Base-by-base conservation (phyloP, 75 land plant genomes). In the Pseudotsuga menziesii region DNA sequence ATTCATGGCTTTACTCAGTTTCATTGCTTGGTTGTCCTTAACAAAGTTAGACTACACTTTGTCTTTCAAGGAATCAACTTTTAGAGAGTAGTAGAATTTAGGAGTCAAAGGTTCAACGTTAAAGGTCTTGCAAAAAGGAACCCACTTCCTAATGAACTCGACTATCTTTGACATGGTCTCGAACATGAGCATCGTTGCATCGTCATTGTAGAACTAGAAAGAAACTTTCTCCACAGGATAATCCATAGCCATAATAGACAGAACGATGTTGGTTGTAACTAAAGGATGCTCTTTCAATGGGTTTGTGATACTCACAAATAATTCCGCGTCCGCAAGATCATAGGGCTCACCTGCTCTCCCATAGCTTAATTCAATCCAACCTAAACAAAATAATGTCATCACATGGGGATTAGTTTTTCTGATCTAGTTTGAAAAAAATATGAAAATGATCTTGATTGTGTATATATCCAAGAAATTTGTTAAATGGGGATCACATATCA, bases 211-310 rank as follows among this genome's bases (percentile, higher is more conserved):
- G 9, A 91, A 72, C 44, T 89, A 91, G 83, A 91, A 89, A 26
- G 91, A 89, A 63, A 87, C 81, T 74, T 91, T 91, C 3, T 91
- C 91, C 4, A 91, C 93, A 15, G 93, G 93, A 29, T 91, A 91
- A 75, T 89, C 89, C 81, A 89, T 85, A 17, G 91, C 86, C 78
- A 89, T 74, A 29, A 89, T 84, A 22, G 91, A 89, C 13, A 89
- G 79, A 19, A 89, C 83, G 39, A 89, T 87, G 60, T 89, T 89
- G 15, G 87, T 83, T 25, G 91, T 89, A 56, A 89, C 87, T n/a
- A 89, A 80, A 25, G 91, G 91, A 29, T 89, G 91, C 56, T 89
- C 91, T 83, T 89, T 89, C 83, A 84, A 7, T 7, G 91, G 91
- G 80, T 89, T 89, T 77, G 87, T 89, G 9, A 89, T 89, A 76